Evolutionary conservation across 192 early-diverging fungal genomes (phyloP).

Genomic region (Lobosporangium transversale): DNA sequence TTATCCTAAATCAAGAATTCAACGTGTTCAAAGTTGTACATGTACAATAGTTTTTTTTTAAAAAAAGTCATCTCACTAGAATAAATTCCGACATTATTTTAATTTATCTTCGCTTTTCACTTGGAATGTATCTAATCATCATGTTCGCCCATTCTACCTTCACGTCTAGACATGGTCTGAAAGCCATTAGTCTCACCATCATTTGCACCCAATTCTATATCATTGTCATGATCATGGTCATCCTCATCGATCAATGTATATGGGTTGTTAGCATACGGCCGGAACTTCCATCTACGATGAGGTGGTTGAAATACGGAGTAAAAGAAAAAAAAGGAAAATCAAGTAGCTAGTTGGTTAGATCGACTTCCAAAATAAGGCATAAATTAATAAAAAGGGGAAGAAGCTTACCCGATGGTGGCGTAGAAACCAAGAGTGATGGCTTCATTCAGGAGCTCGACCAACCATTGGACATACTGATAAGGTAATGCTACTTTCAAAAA

Average conservation of each 20-base stretch:
- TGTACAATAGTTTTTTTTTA: slow-evolving; percentile 16
- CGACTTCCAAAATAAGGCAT: not conserved
- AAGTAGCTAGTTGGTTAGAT: not conserved
- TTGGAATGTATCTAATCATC: slow-evolving; percentile 39
- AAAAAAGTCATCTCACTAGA: no score
- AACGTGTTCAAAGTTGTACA: not conserved
- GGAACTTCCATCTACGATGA: slow-evolving; percentile 55
- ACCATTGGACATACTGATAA: slow-evolving; percentile 61
- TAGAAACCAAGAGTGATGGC: slow-evolving; percentile 60
- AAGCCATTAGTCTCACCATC: slow-evolving; percentile 29
- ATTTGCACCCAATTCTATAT: slow-evolving; percentile 34
- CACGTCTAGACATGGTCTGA: slow-evolving; percentile 51
- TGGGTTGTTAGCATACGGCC: slow-evolving; percentile 61
- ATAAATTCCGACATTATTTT: no score
- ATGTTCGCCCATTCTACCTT: slow-evolving; percentile 22
- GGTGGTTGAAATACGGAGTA: not conserved
- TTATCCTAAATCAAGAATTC: slow-evolving; percentile 14
- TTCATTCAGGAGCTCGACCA: slow-evolving; percentile 60
- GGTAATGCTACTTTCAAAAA: slow-evolving; percentile 59
- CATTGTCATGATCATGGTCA: slow-evolving; percentile 36
- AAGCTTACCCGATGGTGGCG: slow-evolving; percentile 58
- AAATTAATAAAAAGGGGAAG: not conserved
- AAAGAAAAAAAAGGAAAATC: slow-evolving; percentile 12
- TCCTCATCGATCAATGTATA: slow-evolving; percentile 56
- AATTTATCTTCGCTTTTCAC: no score